Percentiles rank a stretch among this genome's conserved stretches.
Conservation (phyloP, 805 yeast genomes). For the Candida bentonensis region DNA sequence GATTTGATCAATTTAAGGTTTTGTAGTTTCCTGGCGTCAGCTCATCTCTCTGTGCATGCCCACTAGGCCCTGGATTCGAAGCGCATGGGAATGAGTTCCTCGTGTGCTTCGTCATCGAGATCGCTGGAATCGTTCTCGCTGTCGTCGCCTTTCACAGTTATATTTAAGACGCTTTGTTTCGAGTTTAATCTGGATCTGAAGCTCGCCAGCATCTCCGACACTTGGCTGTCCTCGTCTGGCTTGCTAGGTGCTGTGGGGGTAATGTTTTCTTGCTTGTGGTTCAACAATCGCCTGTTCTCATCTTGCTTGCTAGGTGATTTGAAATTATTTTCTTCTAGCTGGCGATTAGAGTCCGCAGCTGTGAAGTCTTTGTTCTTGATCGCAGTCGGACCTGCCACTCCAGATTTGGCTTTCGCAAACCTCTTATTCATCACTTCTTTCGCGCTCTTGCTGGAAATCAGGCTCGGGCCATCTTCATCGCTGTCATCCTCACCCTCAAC, state of each 20-base stretch:
- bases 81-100: neutral
- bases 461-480: constrained; percentile 8
- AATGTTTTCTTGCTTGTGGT: no score
- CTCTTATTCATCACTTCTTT: constrained; percentile 5
- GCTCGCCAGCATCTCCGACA: constrained; percentile 15
- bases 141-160: neutral
- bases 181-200: constrained; percentile 17
- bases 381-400: no score
- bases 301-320: no score
- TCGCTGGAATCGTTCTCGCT: no score
- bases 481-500: constrained; percentile 27
- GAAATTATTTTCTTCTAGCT: no score
- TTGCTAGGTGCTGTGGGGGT: constrained; percentile 3
- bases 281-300: no score
- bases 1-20: no score
- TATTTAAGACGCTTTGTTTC: neutral
- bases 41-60: no score
- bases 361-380: no score
- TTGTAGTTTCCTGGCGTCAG: no score
- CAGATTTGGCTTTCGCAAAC: neutral
- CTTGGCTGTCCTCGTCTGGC: constrained; percentile 17
- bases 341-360: no score
- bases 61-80: no score
- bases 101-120: neutral
- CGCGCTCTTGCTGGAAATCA: neutral